A percentile compares a stretch with the other conserved stretches of the same genome.
Conservation (phyloP, 768 basidiomycete species). For the Plicaturopsis crispa region DNA sequence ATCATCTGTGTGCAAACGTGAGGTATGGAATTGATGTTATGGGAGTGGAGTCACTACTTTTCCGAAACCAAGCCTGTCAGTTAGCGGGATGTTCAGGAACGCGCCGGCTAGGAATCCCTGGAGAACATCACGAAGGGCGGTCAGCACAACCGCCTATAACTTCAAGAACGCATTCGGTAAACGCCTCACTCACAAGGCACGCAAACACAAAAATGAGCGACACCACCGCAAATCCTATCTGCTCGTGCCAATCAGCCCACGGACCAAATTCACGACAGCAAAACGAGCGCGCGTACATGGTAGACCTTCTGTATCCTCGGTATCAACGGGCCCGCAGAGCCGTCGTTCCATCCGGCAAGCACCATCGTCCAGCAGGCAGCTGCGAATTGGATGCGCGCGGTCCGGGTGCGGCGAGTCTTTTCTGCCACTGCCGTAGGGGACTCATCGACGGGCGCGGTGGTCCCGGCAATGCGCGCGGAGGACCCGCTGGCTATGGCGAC, state of each 20-base stretch:
- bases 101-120: conserved; percentile 37
- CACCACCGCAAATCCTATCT: conserved; percentile 45
- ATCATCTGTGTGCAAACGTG: background rate
- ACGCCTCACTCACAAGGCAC: conserved; percentile 25
- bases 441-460: too few relatives aligned
- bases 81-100: conserved; percentile 28
- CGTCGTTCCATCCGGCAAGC: conserved; percentile 74
- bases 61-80: conserved; percentile 33
- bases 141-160: too few relatives aligned
- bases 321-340: conserved; percentile 64
- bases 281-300: conserved; percentile 22
- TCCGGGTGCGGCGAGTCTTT: too few relatives aligned
- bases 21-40: background rate
- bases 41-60: conserved; percentile 19
- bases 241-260: background rate
- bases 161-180: background rate
- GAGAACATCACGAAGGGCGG: background rate
- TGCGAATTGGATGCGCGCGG: conserved; percentile 47
- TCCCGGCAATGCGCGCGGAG: too few relatives aligned
- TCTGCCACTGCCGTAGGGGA: too few relatives aligned
- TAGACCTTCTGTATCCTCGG: conserved; percentile 61
- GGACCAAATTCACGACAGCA: too few relatives aligned
- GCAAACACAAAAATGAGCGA: conserved; percentile 50
- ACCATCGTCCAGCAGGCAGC: conserved; percentile 51
- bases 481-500: too few relatives aligned